Base-by-base conservation (phyloP, 1,284 basidiomycete genomes). In the Apiotrichum gracile region DNA sequence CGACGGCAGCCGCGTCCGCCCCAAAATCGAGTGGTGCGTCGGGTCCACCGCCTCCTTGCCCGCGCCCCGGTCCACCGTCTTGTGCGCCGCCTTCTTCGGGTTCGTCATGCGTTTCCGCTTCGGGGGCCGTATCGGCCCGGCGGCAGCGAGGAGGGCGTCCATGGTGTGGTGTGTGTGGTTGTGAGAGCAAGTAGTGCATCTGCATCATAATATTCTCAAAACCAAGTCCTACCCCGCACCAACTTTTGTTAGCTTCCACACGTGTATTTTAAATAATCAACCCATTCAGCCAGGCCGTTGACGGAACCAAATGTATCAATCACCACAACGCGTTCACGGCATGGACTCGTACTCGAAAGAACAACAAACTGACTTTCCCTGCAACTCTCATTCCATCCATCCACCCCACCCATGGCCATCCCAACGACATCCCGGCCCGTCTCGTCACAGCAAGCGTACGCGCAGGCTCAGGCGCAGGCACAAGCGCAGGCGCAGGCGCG, bases 61-160 rank as follows among this genome's bases (percentile, higher is more conserved):
- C 21, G 54, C 29, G 37, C 70, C 66, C 35, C 68, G 57, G 42
- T 67, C 60, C 34, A 73, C 65, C 13, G 66, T 73, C 64, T 74
- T 65, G 57, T 73, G 68, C 34, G 67, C 40, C 41, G 51, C 21
- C 47, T 49, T 42, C 46, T 33, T 26, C 26, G 55, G 51, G 40
- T 50, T 48, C 34, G 22, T 45, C 16, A 29, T n/a, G 47, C 51
- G 55, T 45, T 61, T 61, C n/a, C 57, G 57, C 24, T 60, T 58
- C 17, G 51, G 47, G 61, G 80, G 78, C 46, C 73, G 74, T 29
- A 85, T 76, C 3, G 84, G 81, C 51, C 86, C 78, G 26, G 85
- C 85, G 59, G 83, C 82, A 14, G 85, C 82, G 52, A 89, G 78
- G 16, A 90, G 80, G 12, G 82, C 76, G 67, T 89, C 85, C 85